Evolutionary conservation across 2,329 filamentous ascomycete genomes (phyloP), one percentile per base, ranked within the genome.

Genomic region (Ophiostoma montium): DNA sequence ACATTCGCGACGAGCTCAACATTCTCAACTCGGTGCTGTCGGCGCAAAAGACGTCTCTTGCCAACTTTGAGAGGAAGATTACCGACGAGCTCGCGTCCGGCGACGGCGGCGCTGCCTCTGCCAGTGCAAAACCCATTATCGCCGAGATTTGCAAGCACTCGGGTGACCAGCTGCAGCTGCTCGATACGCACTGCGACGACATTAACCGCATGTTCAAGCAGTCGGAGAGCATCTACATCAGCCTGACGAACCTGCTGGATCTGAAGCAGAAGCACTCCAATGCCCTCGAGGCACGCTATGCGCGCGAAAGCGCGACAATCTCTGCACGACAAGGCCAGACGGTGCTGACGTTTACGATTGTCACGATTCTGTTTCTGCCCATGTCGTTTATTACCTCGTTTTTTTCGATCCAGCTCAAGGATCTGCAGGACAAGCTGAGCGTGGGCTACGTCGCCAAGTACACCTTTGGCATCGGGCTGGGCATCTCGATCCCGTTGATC

Each of bases 191-290:
- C 46, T 61, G 75, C 43, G 73, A 74, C 52, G 78, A 82, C 52
- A 68, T 82, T n/a, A 68, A 72, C 32, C 68, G 76, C 15, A 82
- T 82, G 78, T 73, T 79, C 57, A 70, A 72, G 46, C 78, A 80
- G 59, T 77, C 78, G 0, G 68, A 73, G 50, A 69, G 72, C 19
- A 75, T 81, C 52, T 80, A 81, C 57, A 64, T 70, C 39, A 74
- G 70, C 50, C 70, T 82, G 41, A 78, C 74, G 0, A 74, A 82
- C 55, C 63, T 83, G 5, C 70, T 84, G 0, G 79, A 83, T 54
- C 68, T 82, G 1, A 84, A 84, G 57, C 79, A 84, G 56, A 82
- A 82, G 60, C 78, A 83, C 51, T 78, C 77, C 54, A 83, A 82
- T 61, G 77, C 76, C 0, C 74, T 81, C 43, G 79, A 83, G 58